Evolutionary conservation across 2,329 filamentous ascomycete species (phyloP), one percentile per base, ranked within the genome.

Genomic region (Colletotrichum incanum): DNA sequence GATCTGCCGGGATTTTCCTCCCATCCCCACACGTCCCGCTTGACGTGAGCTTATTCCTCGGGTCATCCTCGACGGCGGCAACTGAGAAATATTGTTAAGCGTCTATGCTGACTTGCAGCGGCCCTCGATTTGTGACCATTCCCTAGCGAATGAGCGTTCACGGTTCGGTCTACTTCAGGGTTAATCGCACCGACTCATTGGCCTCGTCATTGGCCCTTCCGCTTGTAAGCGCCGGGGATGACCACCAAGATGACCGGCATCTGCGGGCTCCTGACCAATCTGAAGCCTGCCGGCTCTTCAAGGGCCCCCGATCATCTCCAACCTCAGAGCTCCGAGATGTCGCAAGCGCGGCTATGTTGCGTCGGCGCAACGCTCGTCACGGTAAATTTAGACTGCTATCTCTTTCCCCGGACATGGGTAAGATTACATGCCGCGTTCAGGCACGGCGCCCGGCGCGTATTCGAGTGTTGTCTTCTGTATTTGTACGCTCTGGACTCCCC

Each of bases 301-400:
- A 34, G 23, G 45, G 14, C n/a, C 39, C 55, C 70, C 26, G 56
- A 45, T 39, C 12, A 71, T 58, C 60, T 62, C 67, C 55, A 66
- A 55, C 41, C 47, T 49, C 39, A n/a, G 45, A 11, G 47, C 60
- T 47, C 26, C 26, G 47, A 58, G 23, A 60, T 26, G 66, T 67
- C 41, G 71, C 61, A 65, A 73, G 71, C 71, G 71, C 71, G 71
- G 67, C 67, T 71, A 71, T 73, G 67, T 73, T 73, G 71, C 71
- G 67, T 73, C 61, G 67, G 71, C 71, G 71, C 71, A 34, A 71
- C 71, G 71, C 71, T 73, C 61, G 45, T 63, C 56, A 71, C 31
- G 67, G 71, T 67, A 66, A 73, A 56, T 58, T 52, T 71, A 56
- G 61, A 50, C 50, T 8, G 26, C n/a, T 11, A 34, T 49, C 41